phyloP scores from a whole-genome alignment of 2,329 filamentous ascomycete genomes.

The Penicillium sp. region DNA sequence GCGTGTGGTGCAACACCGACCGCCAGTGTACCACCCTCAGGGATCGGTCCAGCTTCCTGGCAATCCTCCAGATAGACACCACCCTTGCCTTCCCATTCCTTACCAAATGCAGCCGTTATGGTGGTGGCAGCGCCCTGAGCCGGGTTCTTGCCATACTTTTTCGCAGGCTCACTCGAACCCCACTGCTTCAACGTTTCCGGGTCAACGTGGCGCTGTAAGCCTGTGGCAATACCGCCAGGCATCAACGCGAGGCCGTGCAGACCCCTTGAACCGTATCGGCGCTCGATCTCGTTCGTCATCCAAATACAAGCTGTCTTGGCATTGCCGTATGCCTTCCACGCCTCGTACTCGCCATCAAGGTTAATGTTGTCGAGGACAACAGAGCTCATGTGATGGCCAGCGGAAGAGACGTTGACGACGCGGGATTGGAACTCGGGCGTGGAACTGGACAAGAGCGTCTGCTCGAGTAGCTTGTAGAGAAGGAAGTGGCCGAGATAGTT shows the following conservation, averaged over 20 bases:
- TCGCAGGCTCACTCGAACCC: neutral
- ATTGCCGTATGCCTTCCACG: neutral
- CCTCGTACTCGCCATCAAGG: neutral
- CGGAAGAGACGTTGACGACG: neutral
- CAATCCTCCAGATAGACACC: neutral
- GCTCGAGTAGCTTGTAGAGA: neutral
- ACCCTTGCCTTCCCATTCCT: neutral
- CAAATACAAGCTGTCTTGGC: neutral
- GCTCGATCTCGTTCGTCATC: neutral
- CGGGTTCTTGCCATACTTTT: neutral
- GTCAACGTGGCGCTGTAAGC: neutral
- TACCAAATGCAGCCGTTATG: neutral
- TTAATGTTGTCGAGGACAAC: neutral
- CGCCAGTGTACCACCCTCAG: neutral
- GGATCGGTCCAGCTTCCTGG: neutral
- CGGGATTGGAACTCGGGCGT: neutral
- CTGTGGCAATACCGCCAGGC: neutral
- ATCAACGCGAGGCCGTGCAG: neutral
- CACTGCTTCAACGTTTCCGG: neutral
- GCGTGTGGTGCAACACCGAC: neutral
- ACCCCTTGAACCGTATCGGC: neutral
- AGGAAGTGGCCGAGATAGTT: neutral
- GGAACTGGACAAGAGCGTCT: neutral
- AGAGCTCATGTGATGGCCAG: neutral
- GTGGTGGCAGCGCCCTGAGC: neutral